phyloP scores from a whole-genome alignment of 2,329 filamentous ascomycete genomes.

The Calonectria fujianensis region DNA sequence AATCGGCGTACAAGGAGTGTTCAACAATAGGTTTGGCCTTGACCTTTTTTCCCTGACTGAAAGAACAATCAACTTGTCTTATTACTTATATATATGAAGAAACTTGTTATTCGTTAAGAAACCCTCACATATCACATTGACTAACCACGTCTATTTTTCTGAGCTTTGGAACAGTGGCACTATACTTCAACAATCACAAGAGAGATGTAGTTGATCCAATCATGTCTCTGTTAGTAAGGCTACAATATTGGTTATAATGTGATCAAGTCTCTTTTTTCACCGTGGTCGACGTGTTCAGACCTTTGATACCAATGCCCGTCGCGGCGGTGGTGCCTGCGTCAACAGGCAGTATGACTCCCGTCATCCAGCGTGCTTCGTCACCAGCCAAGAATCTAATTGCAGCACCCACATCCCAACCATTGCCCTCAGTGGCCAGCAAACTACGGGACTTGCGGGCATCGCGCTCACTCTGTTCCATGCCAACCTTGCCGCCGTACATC shows the following conservation, averaged over 20 bases:
- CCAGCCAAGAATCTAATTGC: slow-evolving; percentile 63
- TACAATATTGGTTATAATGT: background rate
- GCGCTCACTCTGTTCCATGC: slow-evolving; percentile 63
- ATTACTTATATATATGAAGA: background rate
- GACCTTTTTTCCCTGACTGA: background rate
- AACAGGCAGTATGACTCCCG: slow-evolving; percentile 63
- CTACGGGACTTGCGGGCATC: slow-evolving; percentile 57
- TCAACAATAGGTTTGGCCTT: background rate
- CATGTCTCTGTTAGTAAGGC: background rate
- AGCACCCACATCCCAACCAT: slow-evolving; percentile 65
- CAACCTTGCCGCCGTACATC: slow-evolving; percentile 18
- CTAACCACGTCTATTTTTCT: background rate
- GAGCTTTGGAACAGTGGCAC: background rate
- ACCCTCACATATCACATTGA: background rate
- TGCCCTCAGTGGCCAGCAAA: slow-evolving; percentile 63
- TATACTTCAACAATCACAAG: background rate
- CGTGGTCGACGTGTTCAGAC: background rate
- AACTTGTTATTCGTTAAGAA: background rate
- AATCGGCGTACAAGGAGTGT: background rate
- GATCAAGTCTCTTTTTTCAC: background rate
- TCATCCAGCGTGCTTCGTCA: slow-evolving; percentile 66
- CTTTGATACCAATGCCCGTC: background rate
- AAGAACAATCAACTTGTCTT: slow-evolving; percentile 3
- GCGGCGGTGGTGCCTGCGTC: slow-evolving; percentile 60
- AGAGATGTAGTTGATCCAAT: background rate